These are phyloP conservation scores for Miscanthus lutarioriparius DNA, from an alignment of 176 grass and related monocot species.

Conservation along the genomic window DNA sequence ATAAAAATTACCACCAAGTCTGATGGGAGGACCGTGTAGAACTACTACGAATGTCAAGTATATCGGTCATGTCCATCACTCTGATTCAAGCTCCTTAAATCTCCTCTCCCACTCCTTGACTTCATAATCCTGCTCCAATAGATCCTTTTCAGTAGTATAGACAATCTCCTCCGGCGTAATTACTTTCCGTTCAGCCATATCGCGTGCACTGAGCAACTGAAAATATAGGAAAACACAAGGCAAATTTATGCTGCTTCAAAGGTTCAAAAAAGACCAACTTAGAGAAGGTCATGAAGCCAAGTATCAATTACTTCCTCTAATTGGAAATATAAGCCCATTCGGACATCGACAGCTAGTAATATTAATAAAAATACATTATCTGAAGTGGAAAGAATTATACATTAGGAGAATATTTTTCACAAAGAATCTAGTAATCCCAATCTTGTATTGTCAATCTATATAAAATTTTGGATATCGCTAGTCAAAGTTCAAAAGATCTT, in stretches of 20 bases:
- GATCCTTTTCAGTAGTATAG: slow-evolving; percentile 76
- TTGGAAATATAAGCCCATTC: not conserved
- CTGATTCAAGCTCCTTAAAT: slow-evolving; percentile 71
- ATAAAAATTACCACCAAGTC: slow-evolving; percentile 40
- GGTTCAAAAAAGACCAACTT: not conserved
- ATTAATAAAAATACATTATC: not conserved
- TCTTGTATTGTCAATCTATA: not conserved
- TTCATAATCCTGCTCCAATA: slow-evolving; percentile 91
- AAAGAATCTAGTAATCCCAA: not conserved
- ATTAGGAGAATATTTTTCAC: not conserved
- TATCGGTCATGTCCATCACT: slow-evolving; percentile 44
- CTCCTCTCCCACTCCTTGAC: slow-evolving; percentile 75
- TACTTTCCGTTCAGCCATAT: slow-evolving; percentile 75
- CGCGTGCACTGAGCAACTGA: slow-evolving; percentile 84
- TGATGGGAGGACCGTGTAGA: slow-evolving; percentile 24
- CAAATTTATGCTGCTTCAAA: slow-evolving; percentile 28
- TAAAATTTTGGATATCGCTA: not conserved
- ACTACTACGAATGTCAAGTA: slow-evolving; percentile 26
- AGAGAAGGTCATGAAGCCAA: slow-evolving; percentile 4
- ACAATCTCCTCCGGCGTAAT: slow-evolving; percentile 81
- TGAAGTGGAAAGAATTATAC: not conserved
- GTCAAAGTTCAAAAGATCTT: not conserved
- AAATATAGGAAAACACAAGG: slow-evolving; percentile 30
- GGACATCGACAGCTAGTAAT: not conserved
- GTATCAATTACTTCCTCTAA: not conserved